phyloP scores from a whole-genome alignment of 352 stramenopile genomes.

The Phytophthora palmivora region DNA sequence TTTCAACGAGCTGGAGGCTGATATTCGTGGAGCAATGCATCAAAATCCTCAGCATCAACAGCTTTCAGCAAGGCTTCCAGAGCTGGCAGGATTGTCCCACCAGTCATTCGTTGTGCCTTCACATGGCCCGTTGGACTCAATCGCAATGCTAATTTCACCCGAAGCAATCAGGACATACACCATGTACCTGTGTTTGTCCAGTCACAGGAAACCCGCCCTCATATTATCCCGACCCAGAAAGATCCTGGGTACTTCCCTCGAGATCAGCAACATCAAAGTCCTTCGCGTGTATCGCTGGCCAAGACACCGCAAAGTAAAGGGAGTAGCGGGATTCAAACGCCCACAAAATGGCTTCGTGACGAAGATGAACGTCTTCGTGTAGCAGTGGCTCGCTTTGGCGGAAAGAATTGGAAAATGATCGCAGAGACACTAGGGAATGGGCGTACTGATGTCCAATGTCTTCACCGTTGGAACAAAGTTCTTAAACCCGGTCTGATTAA shows the following conservation, averaged over 20 bases:
- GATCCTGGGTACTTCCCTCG: conserved; percentile 85
- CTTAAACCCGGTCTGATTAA: conserved; percentile 91
- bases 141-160: conserved; percentile 10
- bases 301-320: conserved; percentile 26
- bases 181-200: conserved; percentile 16
- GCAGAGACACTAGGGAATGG: conserved; percentile 89
- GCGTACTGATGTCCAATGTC: conserved; percentile 93
- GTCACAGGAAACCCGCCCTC: conserved; percentile 11
- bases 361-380: conserved; percentile 91
- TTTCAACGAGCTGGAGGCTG: conserved; percentile 43
- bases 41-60: conserved; percentile 35
- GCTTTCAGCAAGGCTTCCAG: conserved; percentile 27
- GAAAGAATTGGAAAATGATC: conserved; percentile 97
- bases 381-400: conserved; percentile 90
- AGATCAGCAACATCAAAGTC: conserved; percentile 82
- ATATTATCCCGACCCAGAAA: conserved; percentile 29
- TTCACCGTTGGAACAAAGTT: conserved; percentile 97
- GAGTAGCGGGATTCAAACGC: conserved; percentile 24
- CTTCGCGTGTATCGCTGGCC: conserved; percentile 44
- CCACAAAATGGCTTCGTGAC: conserved; percentile 88
- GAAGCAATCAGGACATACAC: conserved; percentile 33
- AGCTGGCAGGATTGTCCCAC: conserved; percentile 31
- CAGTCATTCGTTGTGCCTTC: conserved; percentile 26
- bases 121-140: conserved; percentile 28
- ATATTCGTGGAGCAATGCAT: conserved; percentile 41